Evolutionary conservation across 2,329 filamentous ascomycete species (phyloP), one percentile per base, ranked within the genome.

Genomic region (Tolypocladium pustulatum): DNA sequence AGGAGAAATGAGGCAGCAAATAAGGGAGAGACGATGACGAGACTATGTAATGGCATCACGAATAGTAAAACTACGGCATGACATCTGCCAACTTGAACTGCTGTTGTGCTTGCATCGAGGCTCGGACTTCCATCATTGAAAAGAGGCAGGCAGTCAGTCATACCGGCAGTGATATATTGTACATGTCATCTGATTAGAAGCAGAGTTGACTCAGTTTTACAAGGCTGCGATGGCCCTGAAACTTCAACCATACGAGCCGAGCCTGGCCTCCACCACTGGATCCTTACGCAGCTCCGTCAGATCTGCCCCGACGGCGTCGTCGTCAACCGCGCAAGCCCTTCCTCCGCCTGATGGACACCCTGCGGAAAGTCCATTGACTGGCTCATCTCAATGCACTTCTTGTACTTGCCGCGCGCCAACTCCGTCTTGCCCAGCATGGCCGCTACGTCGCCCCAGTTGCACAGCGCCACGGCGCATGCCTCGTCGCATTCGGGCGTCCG

Each of bases 371-470:
- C 77, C 52, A 86, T 69, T 63, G 75, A 77, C 64, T 75, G 76
- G 61, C 83, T 81, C 70, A 93, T 71, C 25, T 78, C 78, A 57
- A 83, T 80, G 12, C 89, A 87, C 69, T 95, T 83, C 57, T 80
- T 75, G 68, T 89, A 96, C 67, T 82, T 82, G 65, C 78, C 79
- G 65, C 80, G 80, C 1, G 93, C 91, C 63, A 88, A 80, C 4
- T 76, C 75, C 1, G 78, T 67, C 65, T 89, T 81, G 1, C 88
- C 87, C 60, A 86, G 74, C 81, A 94, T 86, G 63, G 89, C 85
- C 0, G 89, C 87, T 64, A 97, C 87, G 66, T 95, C 89, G 30
- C 86, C 93, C 57, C 96, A 81, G 69, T 95, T 96, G 71, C 90
- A 89, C n/a, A 89, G 85, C 9, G 92, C 89, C 7, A 88, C 88